Evolutionary conservation across 2,329 filamentous ascomycete genomes (phyloP).

Genomic region (Ascochyta fabae): DNA sequence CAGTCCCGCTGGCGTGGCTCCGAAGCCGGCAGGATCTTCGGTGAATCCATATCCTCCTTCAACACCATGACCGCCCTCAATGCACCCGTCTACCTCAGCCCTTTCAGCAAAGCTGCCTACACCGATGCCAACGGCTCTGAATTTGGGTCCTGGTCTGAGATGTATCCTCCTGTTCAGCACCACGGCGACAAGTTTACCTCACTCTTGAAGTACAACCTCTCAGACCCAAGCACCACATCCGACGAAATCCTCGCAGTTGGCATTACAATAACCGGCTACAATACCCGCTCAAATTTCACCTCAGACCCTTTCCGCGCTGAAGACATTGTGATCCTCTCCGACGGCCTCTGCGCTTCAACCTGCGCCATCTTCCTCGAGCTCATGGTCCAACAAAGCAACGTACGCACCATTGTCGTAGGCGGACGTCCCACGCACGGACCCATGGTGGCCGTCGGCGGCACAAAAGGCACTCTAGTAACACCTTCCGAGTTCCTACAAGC

Average conservation of each 20-base stretch:
- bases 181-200: constrained; percentile 48
- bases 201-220: constrained; percentile 49
- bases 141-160: constrained; percentile 46
- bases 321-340: constrained; percentile 51
- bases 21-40: constrained; percentile 40
- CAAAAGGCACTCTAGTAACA: constrained; percentile 52
- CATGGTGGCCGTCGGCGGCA: constrained; percentile 54
- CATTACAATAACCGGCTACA: constrained; percentile 41
- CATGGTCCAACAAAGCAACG: constrained; percentile 53
- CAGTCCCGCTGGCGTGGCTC: constrained; percentile 57
- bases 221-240: constrained; percentile 42
- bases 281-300: constrained; percentile 33
- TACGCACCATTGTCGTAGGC: constrained; percentile 53
- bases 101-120: constrained; percentile 47
- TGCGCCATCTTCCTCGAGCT: constrained; percentile 57
- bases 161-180: constrained; percentile 45
- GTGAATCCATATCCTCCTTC: constrained; percentile 29
- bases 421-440: constrained; percentile 50
- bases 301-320: constrained; percentile 46
- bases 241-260: constrained; percentile 36
- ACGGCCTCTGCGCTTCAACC: constrained; percentile 55
- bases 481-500: constrained; percentile 31
- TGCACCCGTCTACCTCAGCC: constrained; percentile 36
- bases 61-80: constrained; percentile 20
- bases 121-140: constrained; percentile 30